Percentiles rank a stretch among this genome's conserved stretches.
phyloP scores from a whole-genome alignment of 2,329 filamentous ascomycete genomes.

The Diaporthe nobilis region DNA sequence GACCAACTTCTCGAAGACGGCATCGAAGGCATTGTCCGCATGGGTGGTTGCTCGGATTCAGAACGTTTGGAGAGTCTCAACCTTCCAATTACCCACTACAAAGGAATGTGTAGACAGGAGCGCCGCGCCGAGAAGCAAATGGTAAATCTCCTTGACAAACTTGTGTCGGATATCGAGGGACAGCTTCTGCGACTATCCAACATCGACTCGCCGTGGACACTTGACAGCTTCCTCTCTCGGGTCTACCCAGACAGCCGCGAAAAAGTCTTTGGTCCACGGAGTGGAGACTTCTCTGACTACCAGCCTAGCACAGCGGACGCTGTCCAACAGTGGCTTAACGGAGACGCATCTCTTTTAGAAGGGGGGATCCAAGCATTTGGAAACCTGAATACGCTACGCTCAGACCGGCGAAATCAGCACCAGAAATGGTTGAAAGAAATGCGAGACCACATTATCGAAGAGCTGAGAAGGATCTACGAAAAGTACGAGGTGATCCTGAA shows the following conservation, averaged over 20 bases:
- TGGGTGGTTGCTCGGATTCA: slow-evolving; percentile 72
- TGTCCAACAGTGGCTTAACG: slow-evolving; percentile 45
- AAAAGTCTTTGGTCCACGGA: background rate
- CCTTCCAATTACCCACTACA: slow-evolving; percentile 49
- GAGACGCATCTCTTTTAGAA: slow-evolving; percentile 13
- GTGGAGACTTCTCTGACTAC: background rate
- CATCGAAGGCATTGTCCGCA: slow-evolving; percentile 68
- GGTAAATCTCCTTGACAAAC: slow-evolving; percentile 42
- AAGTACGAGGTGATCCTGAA: slow-evolving; percentile 34
- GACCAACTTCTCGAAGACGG: slow-evolving; percentile 68
- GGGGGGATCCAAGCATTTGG: background rate
- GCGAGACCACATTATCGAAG: slow-evolving; percentile 43
- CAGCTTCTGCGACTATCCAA: background rate
- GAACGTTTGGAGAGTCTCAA: slow-evolving; percentile 64
- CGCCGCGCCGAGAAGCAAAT: slow-evolving; percentile 48
- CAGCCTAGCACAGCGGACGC: background rate
- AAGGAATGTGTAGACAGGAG: background rate
- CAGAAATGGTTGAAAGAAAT: slow-evolving; percentile 49
- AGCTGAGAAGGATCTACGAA: slow-evolving; percentile 31
- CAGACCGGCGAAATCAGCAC: slow-evolving; percentile 48
- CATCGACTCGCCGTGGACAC: no score
- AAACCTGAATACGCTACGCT: background rate
- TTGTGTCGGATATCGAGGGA: background rate
- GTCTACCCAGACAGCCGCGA: background rate
- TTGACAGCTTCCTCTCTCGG: background rate